These are phyloP conservation scores for Globisporangium okanoganense DNA, from an alignment of 352 stramenopile species.

Conservation along the genomic window DNA sequence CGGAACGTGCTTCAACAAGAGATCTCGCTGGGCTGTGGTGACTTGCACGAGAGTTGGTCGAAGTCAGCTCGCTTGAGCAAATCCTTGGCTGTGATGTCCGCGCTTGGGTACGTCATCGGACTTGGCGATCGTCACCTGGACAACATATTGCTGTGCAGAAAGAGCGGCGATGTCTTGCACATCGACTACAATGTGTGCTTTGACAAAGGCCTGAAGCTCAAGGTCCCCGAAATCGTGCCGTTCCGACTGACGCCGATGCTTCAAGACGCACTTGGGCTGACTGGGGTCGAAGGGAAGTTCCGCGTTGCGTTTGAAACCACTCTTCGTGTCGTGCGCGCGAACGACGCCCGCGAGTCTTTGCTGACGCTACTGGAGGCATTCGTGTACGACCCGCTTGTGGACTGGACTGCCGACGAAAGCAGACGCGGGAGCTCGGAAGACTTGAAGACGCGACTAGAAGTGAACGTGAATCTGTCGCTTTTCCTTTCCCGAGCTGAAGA, in stretches of 20 bases:
- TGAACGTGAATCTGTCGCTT: constrained; percentile 84
- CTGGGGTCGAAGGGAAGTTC: constrained; percentile 72
- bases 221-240: constrained; percentile 88
- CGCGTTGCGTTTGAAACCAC: constrained; percentile 69
- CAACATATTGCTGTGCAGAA: constrained; percentile 86
- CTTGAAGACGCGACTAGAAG: constrained; percentile 69
- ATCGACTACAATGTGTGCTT: constrained; percentile 94
- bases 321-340: constrained; percentile 60
- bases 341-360: constrained; percentile 61
- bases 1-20: constrained; percentile 67
- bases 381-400: constrained; percentile 79
- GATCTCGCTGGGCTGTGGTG: constrained; percentile 41
- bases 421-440: constrained; percentile 31
- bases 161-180: constrained; percentile 83
- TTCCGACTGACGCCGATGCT: constrained; percentile 89
- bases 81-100: constrained; percentile 84
- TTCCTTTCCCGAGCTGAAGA: constrained; percentile 81
- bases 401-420: constrained; percentile 61
- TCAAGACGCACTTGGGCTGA: constrained; percentile 67
- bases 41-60: constrained; percentile 60
- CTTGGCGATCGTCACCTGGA: constrained; percentile 90
- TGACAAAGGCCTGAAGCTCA: constrained; percentile 83
- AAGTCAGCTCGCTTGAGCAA: constrained; percentile 60
- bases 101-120: constrained; percentile 86
- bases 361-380: constrained; percentile 81